Conservation (phyloP, 192 early-diverging fungal genomes). For the Backusella sp. region DNA sequence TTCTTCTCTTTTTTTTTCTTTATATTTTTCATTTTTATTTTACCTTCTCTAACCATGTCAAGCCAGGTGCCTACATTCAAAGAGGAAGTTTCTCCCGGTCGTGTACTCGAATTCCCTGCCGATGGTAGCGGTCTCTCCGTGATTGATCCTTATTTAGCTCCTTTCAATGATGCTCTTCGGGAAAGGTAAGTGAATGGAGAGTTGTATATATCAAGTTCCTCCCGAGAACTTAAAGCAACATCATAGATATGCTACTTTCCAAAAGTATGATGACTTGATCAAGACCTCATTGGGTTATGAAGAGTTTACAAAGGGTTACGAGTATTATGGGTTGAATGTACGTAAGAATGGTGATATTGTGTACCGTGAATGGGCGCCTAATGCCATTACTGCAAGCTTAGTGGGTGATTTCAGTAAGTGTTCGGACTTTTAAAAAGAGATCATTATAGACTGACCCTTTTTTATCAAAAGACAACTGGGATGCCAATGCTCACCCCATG, state of each 20-base stretch:
- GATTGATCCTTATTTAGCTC: constrained; percentile 78
- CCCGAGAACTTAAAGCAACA: not conserved
- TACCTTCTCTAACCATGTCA: not conserved
- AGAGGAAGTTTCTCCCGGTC: constrained; percentile 32
- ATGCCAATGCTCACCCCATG: constrained; percentile 73
- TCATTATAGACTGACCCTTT: not conserved
- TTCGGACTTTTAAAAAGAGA: constrained; percentile 7
- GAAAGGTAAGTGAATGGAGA: constrained; percentile 44
- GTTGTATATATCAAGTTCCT: too few relatives aligned
- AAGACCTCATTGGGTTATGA: constrained; percentile 74
- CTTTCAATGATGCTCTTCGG: constrained; percentile 60
- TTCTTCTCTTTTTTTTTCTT: not conserved
- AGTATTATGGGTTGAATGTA: constrained; percentile 79
- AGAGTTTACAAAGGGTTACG: constrained; percentile 79
- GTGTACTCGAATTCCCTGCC: constrained; percentile 17
- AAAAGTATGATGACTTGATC: constrained; percentile 72
- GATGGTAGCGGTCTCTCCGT: constrained; percentile 67
- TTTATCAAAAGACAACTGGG: constrained; percentile 84
- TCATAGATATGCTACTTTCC: constrained; percentile 54
- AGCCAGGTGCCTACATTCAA: constrained; percentile 4
- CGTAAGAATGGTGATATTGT: constrained; percentile 57
- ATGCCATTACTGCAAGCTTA: constrained; percentile 71
- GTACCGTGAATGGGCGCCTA: constrained; percentile 97
- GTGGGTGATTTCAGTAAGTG: constrained; percentile 91
- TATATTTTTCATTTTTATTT: not conserved